Evolutionary conservation across 2,329 filamentous ascomycete genomes (phyloP).

Genomic region (Chrysoporthe puriensis): DNA sequence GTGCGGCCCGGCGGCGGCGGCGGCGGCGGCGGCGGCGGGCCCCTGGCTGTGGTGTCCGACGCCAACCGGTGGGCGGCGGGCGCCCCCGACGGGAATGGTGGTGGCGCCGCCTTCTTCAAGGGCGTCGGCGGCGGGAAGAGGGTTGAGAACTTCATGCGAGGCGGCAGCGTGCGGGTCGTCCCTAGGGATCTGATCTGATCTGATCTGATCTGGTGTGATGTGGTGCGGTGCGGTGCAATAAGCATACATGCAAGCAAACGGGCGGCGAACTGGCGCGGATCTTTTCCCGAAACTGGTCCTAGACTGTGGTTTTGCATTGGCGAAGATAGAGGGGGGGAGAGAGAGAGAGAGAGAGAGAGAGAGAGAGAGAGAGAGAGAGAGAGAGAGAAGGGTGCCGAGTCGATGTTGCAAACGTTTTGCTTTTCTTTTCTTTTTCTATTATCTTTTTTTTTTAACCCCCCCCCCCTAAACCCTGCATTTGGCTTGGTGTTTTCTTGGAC

Average conservation of each 20-base stretch:
- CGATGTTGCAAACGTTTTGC: too few relatives aligned
- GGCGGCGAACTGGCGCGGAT: too few relatives aligned
- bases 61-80: constrained; percentile 51
- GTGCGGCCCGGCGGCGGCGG: constrained; percentile 24
- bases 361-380: too few relatives aligned
- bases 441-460: too few relatives aligned
- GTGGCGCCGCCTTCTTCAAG: constrained; percentile 43
- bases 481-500: too few relatives aligned
- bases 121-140: constrained; percentile 10
- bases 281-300: too few relatives aligned
- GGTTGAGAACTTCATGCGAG: not conserved
- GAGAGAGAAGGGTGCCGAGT: too few relatives aligned
- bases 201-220: not conserved
- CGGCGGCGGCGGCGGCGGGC: constrained; percentile 22
- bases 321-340: too few relatives aligned
- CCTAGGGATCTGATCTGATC: constrained; percentile 6
- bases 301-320: too few relatives aligned
- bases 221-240: not conserved
- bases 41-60: constrained; percentile 49
- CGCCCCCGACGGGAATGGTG: constrained; percentile 39
- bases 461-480: too few relatives aligned
- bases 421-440: too few relatives aligned
- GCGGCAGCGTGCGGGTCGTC: constrained; percentile 7
- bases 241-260: too few relatives aligned
- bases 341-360: not conserved